Evolutionary conservation across 2,329 filamentous ascomycete species (phyloP).

Genomic region (Parascedosporium putredinis): DNA sequence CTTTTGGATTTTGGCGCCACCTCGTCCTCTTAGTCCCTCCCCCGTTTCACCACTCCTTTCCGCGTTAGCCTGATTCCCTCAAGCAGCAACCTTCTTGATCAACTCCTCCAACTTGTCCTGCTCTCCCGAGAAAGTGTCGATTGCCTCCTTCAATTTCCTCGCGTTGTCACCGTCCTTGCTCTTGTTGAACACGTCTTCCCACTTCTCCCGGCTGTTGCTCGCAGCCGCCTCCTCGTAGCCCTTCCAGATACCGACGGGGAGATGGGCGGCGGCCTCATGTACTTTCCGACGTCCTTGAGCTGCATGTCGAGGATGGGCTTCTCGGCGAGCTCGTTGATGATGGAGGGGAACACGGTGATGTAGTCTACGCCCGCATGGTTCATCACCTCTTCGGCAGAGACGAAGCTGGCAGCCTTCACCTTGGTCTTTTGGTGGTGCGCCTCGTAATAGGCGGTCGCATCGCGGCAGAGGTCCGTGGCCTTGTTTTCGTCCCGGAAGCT

Average conservation of each 20-base stretch:
- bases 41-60: no score
- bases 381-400: slow-evolving; percentile 47
- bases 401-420: slow-evolving; percentile 47
- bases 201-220: slow-evolving; percentile 32
- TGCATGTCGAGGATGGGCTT: slow-evolving; percentile 21
- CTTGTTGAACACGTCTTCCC: slow-evolving; percentile 39
- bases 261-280: slow-evolving; percentile 20
- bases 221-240: slow-evolving; percentile 17
- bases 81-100: slow-evolving; percentile 18
- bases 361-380: slow-evolving; percentile 45
- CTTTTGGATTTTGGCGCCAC: no score
- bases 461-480: slow-evolving; percentile 38
- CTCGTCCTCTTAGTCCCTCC: neutral
- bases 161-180: slow-evolving; percentile 35
- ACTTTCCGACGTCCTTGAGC: slow-evolving; percentile 20
- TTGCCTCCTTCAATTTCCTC: slow-evolving; percentile 41
- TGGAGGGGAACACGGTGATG: slow-evolving; percentile 45
- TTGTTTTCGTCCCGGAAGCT: slow-evolving; percentile 39
- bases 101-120: slow-evolving; percentile 39
- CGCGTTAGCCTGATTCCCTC: no score
- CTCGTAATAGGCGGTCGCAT: slow-evolving; percentile 42
- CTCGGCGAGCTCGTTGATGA: slow-evolving; percentile 35
- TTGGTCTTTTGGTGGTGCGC: slow-evolving; percentile 29
- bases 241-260: slow-evolving; percentile 16
- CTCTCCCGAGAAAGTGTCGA: slow-evolving; percentile 48